A percentile compares a stretch with the other conserved stretches of the same genome.
These are phyloP conservation scores for Leptographium radiaticola DNA, from an alignment of 2,329 filamentous ascomycete genomes.

Conservation along the genomic window DNA sequence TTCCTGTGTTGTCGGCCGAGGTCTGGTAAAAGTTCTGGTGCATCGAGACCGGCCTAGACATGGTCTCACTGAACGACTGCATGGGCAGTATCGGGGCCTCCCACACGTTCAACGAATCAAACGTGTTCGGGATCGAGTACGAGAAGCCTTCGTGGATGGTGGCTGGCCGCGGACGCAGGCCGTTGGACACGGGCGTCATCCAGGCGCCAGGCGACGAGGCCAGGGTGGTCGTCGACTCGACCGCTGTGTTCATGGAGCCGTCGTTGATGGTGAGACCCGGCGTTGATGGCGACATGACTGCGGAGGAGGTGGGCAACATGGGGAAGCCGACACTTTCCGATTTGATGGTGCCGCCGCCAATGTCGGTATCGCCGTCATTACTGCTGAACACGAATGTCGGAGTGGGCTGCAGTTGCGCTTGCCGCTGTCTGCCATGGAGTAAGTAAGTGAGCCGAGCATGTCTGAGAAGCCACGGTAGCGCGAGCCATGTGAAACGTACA, in stretches of 20 bases:
- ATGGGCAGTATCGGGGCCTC: constrained; percentile 40
- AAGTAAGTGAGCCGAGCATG: constrained; percentile 4
- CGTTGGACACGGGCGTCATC: constrained; percentile 40
- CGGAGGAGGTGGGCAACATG: constrained; percentile 4
- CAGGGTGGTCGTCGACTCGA: constrained; percentile 26
- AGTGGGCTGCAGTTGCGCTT: background rate
- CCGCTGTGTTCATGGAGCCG: constrained; percentile 33
- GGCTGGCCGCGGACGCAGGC: constrained; percentile 38
- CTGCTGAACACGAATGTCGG: background rate
- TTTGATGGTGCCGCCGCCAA: constrained; percentile 24
- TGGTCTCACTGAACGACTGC: constrained; percentile 36
- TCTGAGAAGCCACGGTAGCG: background rate
- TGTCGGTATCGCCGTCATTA: background rate
- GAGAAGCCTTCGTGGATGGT: constrained; percentile 50
- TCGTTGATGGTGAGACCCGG: constrained; percentile 37
- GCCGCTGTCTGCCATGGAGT: constrained; percentile 9
- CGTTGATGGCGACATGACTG: constrained; percentile 28
- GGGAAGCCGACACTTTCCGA: background rate
- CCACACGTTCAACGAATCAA: constrained; percentile 40
- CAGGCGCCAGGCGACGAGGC: constrained; percentile 33
- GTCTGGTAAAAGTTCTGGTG: constrained; percentile 44
- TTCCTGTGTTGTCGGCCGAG: constrained; percentile 21
- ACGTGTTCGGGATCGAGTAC: constrained; percentile 43
- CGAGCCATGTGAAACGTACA: constrained; percentile 29
- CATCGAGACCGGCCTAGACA: constrained; percentile 42